Conservation (phyloP, 345 rosid species). For the Ricinus communis region DNA sequence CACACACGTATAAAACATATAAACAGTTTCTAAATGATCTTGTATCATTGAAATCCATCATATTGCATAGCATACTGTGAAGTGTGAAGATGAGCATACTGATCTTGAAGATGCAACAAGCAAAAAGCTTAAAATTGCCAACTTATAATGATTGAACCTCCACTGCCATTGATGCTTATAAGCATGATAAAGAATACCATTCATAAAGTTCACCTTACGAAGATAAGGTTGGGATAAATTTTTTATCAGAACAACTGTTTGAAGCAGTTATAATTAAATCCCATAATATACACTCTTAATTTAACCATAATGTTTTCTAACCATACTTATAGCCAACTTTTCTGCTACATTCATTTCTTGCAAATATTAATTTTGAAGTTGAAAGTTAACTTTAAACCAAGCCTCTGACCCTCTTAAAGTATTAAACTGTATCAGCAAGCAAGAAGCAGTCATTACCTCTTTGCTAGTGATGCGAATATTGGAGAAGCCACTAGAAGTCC, state of each 20-base stretch:
- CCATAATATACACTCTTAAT: too few species aligned
- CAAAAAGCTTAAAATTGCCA: background rate
- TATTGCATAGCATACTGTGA: background rate
- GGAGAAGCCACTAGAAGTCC: conserved; percentile 94
- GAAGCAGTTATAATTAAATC: background rate
- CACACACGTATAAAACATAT: background rate
- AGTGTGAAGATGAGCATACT: too few species aligned
- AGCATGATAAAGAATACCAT: background rate
- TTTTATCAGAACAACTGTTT: too few species aligned
- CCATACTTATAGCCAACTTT: background rate
- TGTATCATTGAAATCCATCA: background rate
- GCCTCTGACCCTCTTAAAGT: background rate
- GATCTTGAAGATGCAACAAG: background rate
- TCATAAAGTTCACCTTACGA: background rate
- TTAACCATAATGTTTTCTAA: too few species aligned
- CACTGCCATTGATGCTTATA: background rate
- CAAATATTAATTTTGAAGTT: background rate
- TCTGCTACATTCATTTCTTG: background rate
- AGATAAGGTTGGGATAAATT: background rate
- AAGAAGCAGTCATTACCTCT: conserved; percentile 47
- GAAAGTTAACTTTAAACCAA: background rate
- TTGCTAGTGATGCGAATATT: conserved; percentile 82
- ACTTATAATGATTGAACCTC: background rate
- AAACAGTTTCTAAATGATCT: background rate
- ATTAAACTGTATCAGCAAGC: background rate